Percentiles rank a stretch among this genome's conserved stretches.
Evolutionary conservation across 164 flowering plant species (phyloP).

Genomic region (Vitis amurensis): DNA sequence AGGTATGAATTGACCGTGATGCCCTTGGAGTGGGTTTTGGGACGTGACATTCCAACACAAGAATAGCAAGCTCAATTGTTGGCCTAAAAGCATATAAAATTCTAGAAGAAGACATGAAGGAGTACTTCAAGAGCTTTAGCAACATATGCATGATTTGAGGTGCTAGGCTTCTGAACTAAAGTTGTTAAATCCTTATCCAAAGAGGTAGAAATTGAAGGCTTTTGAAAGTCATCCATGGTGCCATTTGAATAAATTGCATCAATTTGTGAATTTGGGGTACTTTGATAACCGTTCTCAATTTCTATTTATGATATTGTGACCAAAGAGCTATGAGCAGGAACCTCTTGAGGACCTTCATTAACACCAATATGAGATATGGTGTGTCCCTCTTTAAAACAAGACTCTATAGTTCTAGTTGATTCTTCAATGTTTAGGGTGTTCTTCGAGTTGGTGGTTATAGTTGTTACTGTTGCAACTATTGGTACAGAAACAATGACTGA

Average conservation of each 20-base stretch:
- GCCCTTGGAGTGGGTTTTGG: too few relatives aligned
- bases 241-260: conserved; percentile 30
- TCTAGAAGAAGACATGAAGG: too few relatives aligned
- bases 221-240: conserved; percentile 28
- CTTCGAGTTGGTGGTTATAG: conserved; percentile 8
- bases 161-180: too few relatives aligned
- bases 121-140: too few relatives aligned
- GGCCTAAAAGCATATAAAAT: too few relatives aligned
- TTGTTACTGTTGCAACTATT: not conserved
- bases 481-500: too few relatives aligned
- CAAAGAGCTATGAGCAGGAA: conserved; percentile 26
- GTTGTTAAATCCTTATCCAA: too few relatives aligned
- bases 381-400: conserved; percentile 30
- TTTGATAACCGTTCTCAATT: conserved; percentile 30
- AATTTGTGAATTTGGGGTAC: conserved; percentile 26
- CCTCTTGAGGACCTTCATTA: conserved; percentile 26
- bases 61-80: too few relatives aligned
- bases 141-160: too few relatives aligned
- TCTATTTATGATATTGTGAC: conserved; percentile 42
- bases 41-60: too few relatives aligned
- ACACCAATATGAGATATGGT: conserved; percentile 11
- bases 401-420: conserved; percentile 16
- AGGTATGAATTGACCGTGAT: too few relatives aligned
- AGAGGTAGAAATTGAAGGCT: conserved; percentile 22
- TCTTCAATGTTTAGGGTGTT: conserved; percentile 27